Evolutionary conservation across 306 rosid species (phyloP), one percentile per base, ranked within the genome.

Genomic region (Rosa persica): DNA sequence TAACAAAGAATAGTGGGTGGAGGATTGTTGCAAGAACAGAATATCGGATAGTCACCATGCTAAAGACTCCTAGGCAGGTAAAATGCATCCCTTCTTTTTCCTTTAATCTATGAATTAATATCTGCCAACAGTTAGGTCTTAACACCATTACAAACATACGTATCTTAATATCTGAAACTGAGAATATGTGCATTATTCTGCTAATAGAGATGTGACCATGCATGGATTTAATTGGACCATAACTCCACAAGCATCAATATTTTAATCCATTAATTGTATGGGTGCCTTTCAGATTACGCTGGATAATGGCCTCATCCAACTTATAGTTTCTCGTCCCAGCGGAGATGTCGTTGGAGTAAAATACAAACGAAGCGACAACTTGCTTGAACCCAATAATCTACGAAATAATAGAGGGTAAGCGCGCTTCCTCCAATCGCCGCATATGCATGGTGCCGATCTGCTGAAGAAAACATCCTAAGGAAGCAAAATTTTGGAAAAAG

Each of bases 291-390:
- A 89, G 96, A 87, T 89, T 38, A 87, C 80, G 71, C 73, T 94
- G 82, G 75, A 67, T 20, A 92, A 94, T 61, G 94, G 98, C 52
- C 25, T 94, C 7, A 80, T 89, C 23, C 83, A 83, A 67, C 70
- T 94, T 16, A 84, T 51, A 12, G 75, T 92, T 27, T 76, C 97
- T 36, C 83, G 17, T 2, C 98, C 97, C 0, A 79, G 65, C 16
- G 98, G 98, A 16, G 72, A 90, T 49, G 76, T 92, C 5, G 4
- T 80, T 42, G 92, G 87, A 73, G 80, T 90, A 78, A 85, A 85
- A 39, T 88, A 84, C 64, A 70, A 75, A 12, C 90, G 93, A 67
- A 79, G 78, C 36, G 58, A 80, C 2, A 89, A 89, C 84, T 16
- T 92, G n/a, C 91, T 94, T 36, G 91, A 87, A 1, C 0, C 48